Evolutionary conservation across 2,329 filamentous ascomycete genomes (phyloP), one percentile per base, ranked within the genome.

Genomic region (Elsinoe perseae): DNA sequence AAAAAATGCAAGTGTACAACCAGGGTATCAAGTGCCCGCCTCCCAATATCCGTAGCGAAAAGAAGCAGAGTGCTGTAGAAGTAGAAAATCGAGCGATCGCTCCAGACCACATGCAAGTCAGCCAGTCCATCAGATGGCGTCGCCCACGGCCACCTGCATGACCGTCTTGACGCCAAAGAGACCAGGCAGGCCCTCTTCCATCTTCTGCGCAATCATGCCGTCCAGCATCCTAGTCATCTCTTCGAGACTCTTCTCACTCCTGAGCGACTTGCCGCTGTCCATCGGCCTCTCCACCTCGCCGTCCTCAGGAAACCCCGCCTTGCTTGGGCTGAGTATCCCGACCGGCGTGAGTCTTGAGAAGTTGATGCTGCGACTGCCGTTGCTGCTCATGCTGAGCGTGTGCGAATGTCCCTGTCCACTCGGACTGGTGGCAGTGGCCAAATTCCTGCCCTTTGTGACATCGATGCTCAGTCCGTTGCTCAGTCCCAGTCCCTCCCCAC

Each of bases 191-290:
- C 48, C 28, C 30, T 52, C 48, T 20, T 52, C 48, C 25, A 38
- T 30, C 48, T 52, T 52, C 18, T 52, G 48, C 25, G 53, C 30
- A 16, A 96, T 93, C 92, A 97, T 96, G 72, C 95, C 89, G 65
- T 97, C 92, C 23, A 96, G 80, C 75, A 96, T 90, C 64, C 84
- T 83, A 62, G 88, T 95, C 84, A 96, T 91, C 71, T 95, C 91
- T 64, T 95, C 90, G 30, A 93, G 86, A 62, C 87, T 89, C 74
- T 80, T 83, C 25, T 21, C 20, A 48, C 38, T 60, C 43, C n/a
- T 8, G 10, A 77, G 76, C 50, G 80, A 78, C 61, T 77, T 80
- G 54, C 78, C 79, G 48, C 69, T 63, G 62, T 69, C 63, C 63
- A 66, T 69, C 64, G 54, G 59, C 62, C 48, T 3, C 30, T 52